These are phyloP conservation scores for Tetrapisispora arboricola DNA, from an alignment of 805 yeast genomes.

Conservation along the genomic window DNA sequence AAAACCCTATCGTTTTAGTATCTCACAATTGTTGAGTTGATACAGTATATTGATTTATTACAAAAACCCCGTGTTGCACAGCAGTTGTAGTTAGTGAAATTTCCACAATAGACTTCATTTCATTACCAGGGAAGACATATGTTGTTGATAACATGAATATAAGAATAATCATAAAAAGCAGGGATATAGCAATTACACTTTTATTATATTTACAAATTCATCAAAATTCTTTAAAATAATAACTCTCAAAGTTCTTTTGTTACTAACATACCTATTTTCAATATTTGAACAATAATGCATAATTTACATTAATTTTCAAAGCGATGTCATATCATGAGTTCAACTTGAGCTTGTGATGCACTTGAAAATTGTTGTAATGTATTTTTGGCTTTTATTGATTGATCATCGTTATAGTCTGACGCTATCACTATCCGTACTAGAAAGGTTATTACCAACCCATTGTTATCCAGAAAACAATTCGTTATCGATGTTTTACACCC, in stretches of 20 bases:
- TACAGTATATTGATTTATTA: too few relatives aligned
- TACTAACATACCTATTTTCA: neutral
- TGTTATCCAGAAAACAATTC: conserved; percentile 98
- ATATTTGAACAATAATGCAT: too few relatives aligned
- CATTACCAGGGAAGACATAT: too few relatives aligned
- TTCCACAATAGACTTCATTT: too few relatives aligned
- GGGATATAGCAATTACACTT: neutral
- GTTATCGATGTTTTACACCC: conserved; percentile 99
- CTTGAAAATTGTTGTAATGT: neutral
- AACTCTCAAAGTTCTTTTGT: too few relatives aligned
- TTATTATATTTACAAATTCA: too few relatives aligned
- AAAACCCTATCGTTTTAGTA: too few relatives aligned
- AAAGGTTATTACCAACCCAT: conserved; percentile 97
- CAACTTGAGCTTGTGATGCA: neutral
- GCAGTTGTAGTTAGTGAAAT: too few relatives aligned
- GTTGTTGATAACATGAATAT: too few relatives aligned
- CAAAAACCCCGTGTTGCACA: too few relatives aligned
- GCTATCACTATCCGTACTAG: conserved; percentile 99
- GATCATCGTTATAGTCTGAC: conserved; percentile 59
- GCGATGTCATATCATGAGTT: neutral
- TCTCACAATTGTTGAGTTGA: too few relatives aligned
- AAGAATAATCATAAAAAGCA: neutral
- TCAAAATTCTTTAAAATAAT: too few relatives aligned
- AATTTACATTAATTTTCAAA: neutral
- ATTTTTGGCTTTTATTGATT: neutral